Percentiles rank a stretch among this genome's conserved stretches.
Conservation (phyloP, 1,284 basidiomycete species). For the Boletus sp. region DNA sequence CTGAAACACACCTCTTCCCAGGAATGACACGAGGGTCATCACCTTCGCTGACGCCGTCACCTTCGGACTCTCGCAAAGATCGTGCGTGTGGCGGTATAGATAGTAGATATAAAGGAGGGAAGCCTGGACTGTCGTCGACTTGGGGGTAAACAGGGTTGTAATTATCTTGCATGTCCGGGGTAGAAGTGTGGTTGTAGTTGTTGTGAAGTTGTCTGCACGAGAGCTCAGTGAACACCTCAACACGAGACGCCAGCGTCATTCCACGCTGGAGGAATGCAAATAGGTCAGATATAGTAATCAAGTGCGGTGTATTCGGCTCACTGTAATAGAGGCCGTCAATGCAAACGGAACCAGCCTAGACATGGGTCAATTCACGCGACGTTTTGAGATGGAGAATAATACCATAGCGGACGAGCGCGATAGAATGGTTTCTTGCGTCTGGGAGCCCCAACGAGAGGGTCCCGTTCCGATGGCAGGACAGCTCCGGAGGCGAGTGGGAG, state of each 20-base stretch:
- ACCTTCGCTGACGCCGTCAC: slow-evolving; percentile 29
- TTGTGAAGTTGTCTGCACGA: slow-evolving; percentile 58
- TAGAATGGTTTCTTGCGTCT: slow-evolving; percentile 57
- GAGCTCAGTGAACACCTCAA: slow-evolving; percentile 74
- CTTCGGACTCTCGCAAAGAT: slow-evolving; percentile 16
- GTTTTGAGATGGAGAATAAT: slow-evolving; percentile 16
- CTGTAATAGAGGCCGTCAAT: slow-evolving; percentile 58
- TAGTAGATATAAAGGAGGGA: slow-evolving; percentile 14
- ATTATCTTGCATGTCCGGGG: slow-evolving; percentile 10
- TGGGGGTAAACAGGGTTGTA: slow-evolving; percentile 28
- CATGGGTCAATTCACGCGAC: slow-evolving; percentile 5
- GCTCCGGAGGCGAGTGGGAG: slow-evolving; percentile 11
- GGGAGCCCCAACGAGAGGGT: slow-evolving; percentile 23
- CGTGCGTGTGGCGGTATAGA: slow-evolving; percentile 3
- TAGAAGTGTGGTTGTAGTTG: slow-evolving; percentile 40
- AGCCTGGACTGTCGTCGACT: slow-evolving; percentile 35
- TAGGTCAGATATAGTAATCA: neutral
- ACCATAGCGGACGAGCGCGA: slow-evolving; percentile 63
- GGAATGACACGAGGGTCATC: slow-evolving; percentile 50
- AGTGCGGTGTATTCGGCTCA: slow-evolving; percentile 35
- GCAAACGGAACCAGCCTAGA: slow-evolving; percentile 72
- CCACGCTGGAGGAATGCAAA: slow-evolving; percentile 48
- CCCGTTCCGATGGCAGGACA: slow-evolving; percentile 24
- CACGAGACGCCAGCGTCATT: slow-evolving; percentile 72
- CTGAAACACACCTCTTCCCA: slow-evolving; percentile 50